These are phyloP conservation scores for Fusarium odoratissimum DNA, from an alignment of 2,329 filamentous ascomycete species.

Conservation along the genomic window DNA sequence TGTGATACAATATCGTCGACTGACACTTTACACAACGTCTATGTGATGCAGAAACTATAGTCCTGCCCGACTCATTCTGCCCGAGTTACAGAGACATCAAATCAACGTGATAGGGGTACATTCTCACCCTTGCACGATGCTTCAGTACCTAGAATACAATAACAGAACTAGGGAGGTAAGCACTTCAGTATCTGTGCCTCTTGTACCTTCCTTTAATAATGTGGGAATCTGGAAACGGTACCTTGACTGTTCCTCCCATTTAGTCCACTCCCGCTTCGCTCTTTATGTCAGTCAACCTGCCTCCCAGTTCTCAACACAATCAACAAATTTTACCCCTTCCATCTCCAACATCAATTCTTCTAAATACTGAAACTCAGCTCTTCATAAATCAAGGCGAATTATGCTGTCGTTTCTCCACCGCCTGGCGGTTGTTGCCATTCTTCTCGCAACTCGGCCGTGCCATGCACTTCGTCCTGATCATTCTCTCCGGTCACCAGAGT, in stretches of 20 bases:
- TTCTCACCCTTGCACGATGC: not conserved
- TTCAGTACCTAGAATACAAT: not conserved
- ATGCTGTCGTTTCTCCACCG: conserved; percentile 45
- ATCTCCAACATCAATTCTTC: not conserved
- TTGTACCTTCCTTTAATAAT: not conserved
- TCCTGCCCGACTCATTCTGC: not conserved
- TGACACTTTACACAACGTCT: not conserved
- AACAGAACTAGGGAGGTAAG: not conserved
- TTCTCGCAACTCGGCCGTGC: conserved; percentile 38
- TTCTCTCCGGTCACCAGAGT: not conserved
- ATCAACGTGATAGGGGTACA: not conserved
- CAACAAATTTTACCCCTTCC: not conserved
- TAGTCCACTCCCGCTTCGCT: not conserved
- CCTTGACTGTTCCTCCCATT: not conserved
- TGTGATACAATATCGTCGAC: not conserved
- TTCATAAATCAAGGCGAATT: conserved; percentile 3
- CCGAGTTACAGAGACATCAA: not conserved
- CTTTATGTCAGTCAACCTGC: not conserved
- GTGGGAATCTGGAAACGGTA: not conserved
- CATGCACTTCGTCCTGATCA: conserved; percentile 35
- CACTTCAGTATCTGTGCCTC: not conserved
- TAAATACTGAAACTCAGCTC: not conserved
- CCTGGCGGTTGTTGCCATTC: conserved; percentile 43
- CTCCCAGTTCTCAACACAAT: not conserved
- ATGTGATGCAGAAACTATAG: not conserved